Evolutionary conservation across 768 basidiomycete genomes (phyloP).

Genomic region (Lactarius akahatsu): DNA sequence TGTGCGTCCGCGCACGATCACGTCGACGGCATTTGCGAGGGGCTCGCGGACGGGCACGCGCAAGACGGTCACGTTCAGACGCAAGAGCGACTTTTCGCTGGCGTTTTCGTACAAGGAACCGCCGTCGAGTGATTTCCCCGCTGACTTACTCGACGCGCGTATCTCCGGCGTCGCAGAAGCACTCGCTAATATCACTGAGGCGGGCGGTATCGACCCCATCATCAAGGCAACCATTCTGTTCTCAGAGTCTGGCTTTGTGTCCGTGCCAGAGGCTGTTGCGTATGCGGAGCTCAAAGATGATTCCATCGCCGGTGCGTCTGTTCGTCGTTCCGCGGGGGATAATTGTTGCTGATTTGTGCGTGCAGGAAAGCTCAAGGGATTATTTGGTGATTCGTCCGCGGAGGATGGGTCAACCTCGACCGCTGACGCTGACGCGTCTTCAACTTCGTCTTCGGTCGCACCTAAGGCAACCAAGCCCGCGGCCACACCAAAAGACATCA

Average conservation of each 20-base stretch:
- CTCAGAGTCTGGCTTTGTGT: constrained; percentile 84
- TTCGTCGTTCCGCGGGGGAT: not conserved
- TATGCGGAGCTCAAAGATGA: constrained; percentile 83
- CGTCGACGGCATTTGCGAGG: constrained; percentile 71
- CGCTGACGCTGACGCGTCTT: constrained; percentile 34
- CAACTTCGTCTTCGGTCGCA: constrained; percentile 32
- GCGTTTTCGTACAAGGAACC: constrained; percentile 72
- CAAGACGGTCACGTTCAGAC: constrained; percentile 85
- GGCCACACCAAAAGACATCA: constrained; percentile 49
- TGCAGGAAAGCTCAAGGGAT: constrained; percentile 78
- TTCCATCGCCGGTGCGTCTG: constrained; percentile 60
- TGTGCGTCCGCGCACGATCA: constrained; percentile 63
- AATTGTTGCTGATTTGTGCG: constrained; percentile 16
- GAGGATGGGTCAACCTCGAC: constrained; percentile 39
- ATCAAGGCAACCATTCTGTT: constrained; percentile 82
- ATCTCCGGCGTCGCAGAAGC: constrained; percentile 74
- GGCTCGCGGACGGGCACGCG: constrained; percentile 76
- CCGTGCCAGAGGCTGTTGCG: constrained; percentile 74
- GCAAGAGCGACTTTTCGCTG: constrained; percentile 79
- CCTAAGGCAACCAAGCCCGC: constrained; percentile 32
- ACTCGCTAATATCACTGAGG: constrained; percentile 78
- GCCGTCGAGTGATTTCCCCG: constrained; percentile 66
- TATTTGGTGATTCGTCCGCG: constrained; percentile 63
- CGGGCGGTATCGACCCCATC: constrained; percentile 76
- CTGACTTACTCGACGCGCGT: constrained; percentile 69